phyloP scores from a whole-genome alignment of 2,329 filamentous ascomycete species.

The Hysterium pulicare region DNA sequence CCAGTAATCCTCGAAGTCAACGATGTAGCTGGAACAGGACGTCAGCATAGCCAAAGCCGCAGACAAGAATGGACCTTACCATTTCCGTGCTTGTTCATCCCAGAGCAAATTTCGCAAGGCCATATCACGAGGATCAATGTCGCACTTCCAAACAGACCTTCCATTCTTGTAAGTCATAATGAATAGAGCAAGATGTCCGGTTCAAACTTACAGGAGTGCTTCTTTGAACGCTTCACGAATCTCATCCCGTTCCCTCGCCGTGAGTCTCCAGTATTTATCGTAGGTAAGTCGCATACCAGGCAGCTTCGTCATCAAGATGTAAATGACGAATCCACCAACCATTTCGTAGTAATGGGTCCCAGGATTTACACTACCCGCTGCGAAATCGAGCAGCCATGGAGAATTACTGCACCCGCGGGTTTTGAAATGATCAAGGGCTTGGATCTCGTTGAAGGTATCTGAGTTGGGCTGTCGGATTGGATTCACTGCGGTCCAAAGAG shows the following conservation, averaged over 20 bases:
- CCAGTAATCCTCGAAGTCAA: constrained; percentile 8
- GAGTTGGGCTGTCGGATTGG: neutral
- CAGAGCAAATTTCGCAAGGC: constrained; percentile 8
- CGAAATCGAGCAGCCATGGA: constrained; percentile 5
- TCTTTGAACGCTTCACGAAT: constrained; percentile 10
- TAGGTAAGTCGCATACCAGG: constrained; percentile 4
- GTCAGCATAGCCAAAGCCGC: neutral
- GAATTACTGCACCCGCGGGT: neutral
- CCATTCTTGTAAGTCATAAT: neutral
- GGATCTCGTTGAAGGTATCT: constrained; percentile 2
- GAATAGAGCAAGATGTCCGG: neutral
- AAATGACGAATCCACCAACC: constrained; percentile 7
- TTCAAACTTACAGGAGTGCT: constrained; percentile 8
- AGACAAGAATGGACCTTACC: constrained; percentile 4
- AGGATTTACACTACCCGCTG: neutral
- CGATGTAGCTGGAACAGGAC: constrained; percentile 8
- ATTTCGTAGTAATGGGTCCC: constrained; percentile 6
- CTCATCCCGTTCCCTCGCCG: constrained; percentile 3
- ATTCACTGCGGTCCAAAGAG: neutral
- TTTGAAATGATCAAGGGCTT: constrained; percentile 4
- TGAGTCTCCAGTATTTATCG: constrained; percentile 4
- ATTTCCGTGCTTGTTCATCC: constrained; percentile 10
- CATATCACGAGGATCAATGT: constrained; percentile 3
- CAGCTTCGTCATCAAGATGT: constrained; percentile 12
- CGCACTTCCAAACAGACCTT: constrained; percentile 1